phyloP scores from a whole-genome alignment of 345 rosid genomes.

The Dimocarpus longan region DNA sequence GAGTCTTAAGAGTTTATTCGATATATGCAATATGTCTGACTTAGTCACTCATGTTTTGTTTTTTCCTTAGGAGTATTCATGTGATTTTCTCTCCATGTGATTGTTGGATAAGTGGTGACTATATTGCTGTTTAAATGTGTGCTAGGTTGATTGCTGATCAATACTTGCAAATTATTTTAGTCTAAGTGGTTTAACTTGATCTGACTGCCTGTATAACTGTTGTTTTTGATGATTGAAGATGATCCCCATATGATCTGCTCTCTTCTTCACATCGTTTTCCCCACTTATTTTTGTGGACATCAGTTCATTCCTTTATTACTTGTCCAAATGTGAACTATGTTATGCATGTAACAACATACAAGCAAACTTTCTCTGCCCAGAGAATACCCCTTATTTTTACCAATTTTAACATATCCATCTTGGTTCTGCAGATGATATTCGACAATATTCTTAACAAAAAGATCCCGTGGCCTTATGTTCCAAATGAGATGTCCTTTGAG shows the following conservation, averaged over 20 bases:
- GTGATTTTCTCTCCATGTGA: neutral
- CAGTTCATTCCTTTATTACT: conserved; percentile 5
- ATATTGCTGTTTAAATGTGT: neutral
- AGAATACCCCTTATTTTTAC: conserved; percentile 6
- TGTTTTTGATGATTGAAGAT: neutral
- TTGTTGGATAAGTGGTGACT: neutral
- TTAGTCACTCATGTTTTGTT: neutral
- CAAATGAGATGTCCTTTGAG: conserved; percentile 67
- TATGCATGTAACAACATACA: neutral
- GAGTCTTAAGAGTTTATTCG: neutral
- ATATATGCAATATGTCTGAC: neutral
- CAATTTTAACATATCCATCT: conserved; percentile 20
- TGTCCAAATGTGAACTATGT: neutral
- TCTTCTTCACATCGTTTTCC: conserved; percentile 9
- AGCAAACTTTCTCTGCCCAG: conserved; percentile 1
- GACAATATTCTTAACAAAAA: conserved; percentile 79
- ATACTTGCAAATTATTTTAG: neutral
- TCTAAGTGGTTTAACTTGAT: neutral
- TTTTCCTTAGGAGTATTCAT: neutral
- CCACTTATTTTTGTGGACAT: neutral
- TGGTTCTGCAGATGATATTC: conserved; percentile 61
- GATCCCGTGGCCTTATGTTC: conserved; percentile 78
- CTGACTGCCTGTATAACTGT: too few species aligned
- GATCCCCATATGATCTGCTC: neutral
- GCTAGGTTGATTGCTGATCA: neutral